These are phyloP conservation scores for Maudiozyma saulgeensis DNA, from an alignment of 805 yeast species.

Conservation along the genomic window DNA sequence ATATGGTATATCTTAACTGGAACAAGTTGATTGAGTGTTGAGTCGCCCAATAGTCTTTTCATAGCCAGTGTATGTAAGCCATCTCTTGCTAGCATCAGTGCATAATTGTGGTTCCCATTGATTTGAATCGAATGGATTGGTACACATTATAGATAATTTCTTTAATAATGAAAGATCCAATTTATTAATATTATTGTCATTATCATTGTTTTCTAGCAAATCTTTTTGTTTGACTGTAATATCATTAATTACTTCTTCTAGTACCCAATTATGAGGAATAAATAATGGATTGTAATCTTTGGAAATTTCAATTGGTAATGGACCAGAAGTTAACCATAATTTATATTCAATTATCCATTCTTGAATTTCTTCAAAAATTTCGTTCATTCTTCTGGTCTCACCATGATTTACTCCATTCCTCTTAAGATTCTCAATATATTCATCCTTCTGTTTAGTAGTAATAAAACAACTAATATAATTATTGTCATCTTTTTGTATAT, in stretches of 20 bases:
- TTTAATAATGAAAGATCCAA: slow-evolving; percentile 36
- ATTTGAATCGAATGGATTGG: slow-evolving; percentile 57
- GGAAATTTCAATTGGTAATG: slow-evolving; percentile 33
- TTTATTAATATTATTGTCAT: slow-evolving; percentile 9
- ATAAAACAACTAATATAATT: neutral
- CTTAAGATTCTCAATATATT: neutral
- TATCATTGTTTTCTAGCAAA: slow-evolving; percentile 24
- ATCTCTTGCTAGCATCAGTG: slow-evolving; percentile 46
- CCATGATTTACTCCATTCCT: slow-evolving; percentile 19
- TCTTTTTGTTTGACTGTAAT: slow-evolving; percentile 43
- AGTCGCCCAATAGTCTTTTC: neutral
- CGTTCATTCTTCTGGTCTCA: slow-evolving; percentile 30
- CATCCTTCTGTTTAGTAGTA: neutral
- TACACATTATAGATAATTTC: slow-evolving; percentile 61
- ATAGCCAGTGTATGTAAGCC: slow-evolving; percentile 27
- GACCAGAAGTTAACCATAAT: slow-evolving; percentile 29
- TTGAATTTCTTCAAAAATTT: slow-evolving; percentile 33
- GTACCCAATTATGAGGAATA: slow-evolving; percentile 75
- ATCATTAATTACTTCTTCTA: slow-evolving; percentile 66
- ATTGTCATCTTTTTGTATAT: slow-evolving; percentile 10
- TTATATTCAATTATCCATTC: slow-evolving; percentile 48
- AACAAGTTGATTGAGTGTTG: slow-evolving; percentile 57
- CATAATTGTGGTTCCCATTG: slow-evolving; percentile 52
- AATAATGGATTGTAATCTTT: slow-evolving; percentile 60
- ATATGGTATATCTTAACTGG: slow-evolving; percentile 26